phyloP scores from a whole-genome alignment of 192 early-diverging fungal genomes.

The Coemansia sp. region DNA sequence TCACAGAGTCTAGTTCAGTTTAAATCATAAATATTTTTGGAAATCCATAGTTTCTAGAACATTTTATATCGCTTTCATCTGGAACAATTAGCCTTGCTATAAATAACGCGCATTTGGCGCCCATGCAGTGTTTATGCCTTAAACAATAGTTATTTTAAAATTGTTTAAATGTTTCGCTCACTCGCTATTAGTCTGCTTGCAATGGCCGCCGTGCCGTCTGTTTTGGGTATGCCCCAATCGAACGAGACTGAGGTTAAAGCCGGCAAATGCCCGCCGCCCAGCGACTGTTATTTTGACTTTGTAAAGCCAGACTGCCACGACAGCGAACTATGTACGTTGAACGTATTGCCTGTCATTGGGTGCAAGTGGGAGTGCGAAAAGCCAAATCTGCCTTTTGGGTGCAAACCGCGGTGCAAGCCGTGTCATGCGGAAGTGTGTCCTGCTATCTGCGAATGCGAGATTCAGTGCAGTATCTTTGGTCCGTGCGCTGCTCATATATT shows the following conservation, averaged over 20 bases:
- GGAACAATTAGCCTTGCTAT: no score
- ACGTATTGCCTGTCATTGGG: neutral
- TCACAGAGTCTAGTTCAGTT: no score
- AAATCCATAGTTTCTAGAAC: no score
- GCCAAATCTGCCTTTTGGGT: neutral
- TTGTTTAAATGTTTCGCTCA: neutral
- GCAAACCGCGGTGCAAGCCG: slow-evolving; percentile 11
- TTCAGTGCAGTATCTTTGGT: slow-evolving; percentile 7
- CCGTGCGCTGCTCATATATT: slow-evolving; percentile 3
- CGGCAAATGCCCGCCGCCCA: slow-evolving; percentile 15
- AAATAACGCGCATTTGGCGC: no score
- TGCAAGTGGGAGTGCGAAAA: slow-evolving; percentile 7
- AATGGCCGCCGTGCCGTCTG: neutral
- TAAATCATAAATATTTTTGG: no score
- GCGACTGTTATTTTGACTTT: slow-evolving; percentile 28
- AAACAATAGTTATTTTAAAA: no score
- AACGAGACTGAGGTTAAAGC: neutral
- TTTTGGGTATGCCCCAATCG: neutral
- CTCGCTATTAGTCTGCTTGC: slow-evolving; percentile 1
- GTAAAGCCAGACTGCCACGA: slow-evolving; percentile 7
- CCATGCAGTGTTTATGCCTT: no score
- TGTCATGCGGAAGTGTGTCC: slow-evolving; percentile 16
- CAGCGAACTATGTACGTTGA: neutral
- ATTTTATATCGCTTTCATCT: no score
- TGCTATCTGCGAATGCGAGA: slow-evolving; percentile 5